phyloP scores from a whole-genome alignment of 176 grass and related monocot genomes.

The maize (Zea mays) region Zm-B73-REFERENCE-NAM-5.0 NC_050098.1:169705501-169706000 shows the following conservation, averaged over 20 bases:
- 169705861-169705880: too few species aligned
- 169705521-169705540: neutral
- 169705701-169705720: neutral
- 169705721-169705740: neutral
- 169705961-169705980: too few species aligned
- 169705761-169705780: neutral
- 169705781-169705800: neutral
- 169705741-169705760: neutral
- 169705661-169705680: neutral
- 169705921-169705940: too few species aligned
- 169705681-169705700: neutral
- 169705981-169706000: neutral
- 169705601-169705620: constrained; percentile 76
- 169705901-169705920: too few species aligned
- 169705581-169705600: constrained; percentile 93
- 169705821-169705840: neutral
- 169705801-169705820: neutral
- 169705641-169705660: constrained; percentile 53
- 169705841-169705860: neutral
- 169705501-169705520: constrained; percentile 40
- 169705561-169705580: constrained; percentile 23
- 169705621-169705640: constrained; percentile 92
- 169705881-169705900: too few species aligned
- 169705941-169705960: too few species aligned
- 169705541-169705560: neutral